Evolutionary conservation across 2,329 filamentous ascomycete species (phyloP), one percentile per base, ranked within the genome.

Genomic region (Exophiala oligosperma): DNA sequence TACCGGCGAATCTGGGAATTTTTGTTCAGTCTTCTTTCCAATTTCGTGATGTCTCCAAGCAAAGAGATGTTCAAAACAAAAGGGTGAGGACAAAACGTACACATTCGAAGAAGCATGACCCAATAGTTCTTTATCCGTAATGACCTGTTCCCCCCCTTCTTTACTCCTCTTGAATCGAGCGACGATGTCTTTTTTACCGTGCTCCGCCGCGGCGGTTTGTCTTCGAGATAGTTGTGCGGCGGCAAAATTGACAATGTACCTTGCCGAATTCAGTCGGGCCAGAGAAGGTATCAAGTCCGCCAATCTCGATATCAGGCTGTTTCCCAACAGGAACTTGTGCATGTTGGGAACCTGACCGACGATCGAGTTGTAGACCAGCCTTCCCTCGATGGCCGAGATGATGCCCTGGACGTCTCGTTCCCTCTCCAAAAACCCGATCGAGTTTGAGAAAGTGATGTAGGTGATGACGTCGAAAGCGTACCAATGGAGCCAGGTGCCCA

Each of bases 401-500:
- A 75, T 71, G 0, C 67, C 68, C 21, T 70, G 69, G 3, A 75
- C 66, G 60, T 75, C 73, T 1, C 58, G 47, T 1, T 69, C 70
- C 11, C 65, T 32, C 40, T 74, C 68, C 8, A 75, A 52, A 54
- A 73, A 74, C 0, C 72, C 72, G 2, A 72, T 64, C 4, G 67
- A 63, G 24, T 69, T 70, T 6, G 69, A 70, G 53, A 72, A 74
- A 3, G 72, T 75, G 24, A 74, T 54, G 38, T 70, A 68, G 1
- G 68, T 70, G 21, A 75, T 72, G 2, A 74, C 72, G 62, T 74
- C 72, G 52, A 73, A 73, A 0, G 72, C 71, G 56, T 59, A 73
- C 58, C 67, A 72, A 43, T 73, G 72, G 35, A 73, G 46, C 67
- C 71, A 74, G 11, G 53, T 43, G 2, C 66, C 68, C 48, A 73